A percentile compares a stretch with the other conserved stretches of the same genome.
phyloP scores from a whole-genome alignment of 2,329 filamentous ascomycete genomes.

The Dothiorella sarmentorum region DNA sequence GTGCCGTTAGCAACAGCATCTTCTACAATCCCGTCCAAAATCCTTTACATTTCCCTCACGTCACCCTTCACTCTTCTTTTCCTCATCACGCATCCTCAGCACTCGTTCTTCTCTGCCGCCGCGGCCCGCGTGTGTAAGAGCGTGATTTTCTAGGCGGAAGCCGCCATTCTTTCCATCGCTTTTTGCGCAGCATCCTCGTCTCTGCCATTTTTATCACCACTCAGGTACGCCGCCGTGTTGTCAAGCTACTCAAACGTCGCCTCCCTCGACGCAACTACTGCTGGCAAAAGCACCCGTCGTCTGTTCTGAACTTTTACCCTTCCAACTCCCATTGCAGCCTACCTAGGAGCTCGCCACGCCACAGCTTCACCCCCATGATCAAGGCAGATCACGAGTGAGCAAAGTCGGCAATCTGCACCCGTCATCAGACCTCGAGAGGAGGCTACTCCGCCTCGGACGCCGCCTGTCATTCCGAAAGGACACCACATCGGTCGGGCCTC shows the following conservation, averaged over 20 bases:
- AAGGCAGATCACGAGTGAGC: background rate
- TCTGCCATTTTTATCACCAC: background rate
- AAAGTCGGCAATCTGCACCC: background rate
- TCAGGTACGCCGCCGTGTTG: background rate
- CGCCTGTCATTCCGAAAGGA: conserved; percentile 8
- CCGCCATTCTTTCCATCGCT: conserved; percentile 15
- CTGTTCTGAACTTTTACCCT: background rate
- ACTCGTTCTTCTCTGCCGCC: background rate
- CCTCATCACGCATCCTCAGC: background rate
- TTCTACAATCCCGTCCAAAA: background rate
- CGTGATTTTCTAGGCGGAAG: background rate
- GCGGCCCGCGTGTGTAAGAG: background rate
- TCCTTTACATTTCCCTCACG: background rate
- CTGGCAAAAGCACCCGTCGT: background rate
- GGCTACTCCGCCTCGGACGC: background rate
- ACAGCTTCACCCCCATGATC: background rate
- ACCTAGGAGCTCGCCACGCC: too few species aligned
- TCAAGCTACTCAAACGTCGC: background rate
- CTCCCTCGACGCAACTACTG: background rate
- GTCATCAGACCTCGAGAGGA: background rate
- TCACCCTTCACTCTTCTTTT: background rate
- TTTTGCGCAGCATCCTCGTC: conserved; percentile 14
- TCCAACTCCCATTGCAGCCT: background rate
- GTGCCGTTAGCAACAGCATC: background rate
- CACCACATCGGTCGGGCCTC: background rate